A percentile compares a stretch with the other conserved stretches of the same genome.
These are phyloP conservation scores for Cladochytrium replicatum DNA, from an alignment of 192 early-diverging fungal species.

Conservation along the genomic window DNA sequence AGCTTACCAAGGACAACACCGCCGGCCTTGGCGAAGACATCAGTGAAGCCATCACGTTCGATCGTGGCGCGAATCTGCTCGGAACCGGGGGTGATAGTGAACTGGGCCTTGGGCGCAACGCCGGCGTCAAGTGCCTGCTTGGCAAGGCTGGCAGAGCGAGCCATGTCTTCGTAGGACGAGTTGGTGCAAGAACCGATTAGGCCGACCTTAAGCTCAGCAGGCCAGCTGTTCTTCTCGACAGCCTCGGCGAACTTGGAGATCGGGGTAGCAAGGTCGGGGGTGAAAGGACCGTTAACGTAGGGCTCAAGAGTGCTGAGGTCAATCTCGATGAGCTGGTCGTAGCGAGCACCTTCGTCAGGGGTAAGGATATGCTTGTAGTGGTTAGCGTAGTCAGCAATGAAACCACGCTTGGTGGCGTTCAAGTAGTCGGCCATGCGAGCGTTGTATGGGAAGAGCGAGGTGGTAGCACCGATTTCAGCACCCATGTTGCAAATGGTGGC, in stretches of 20 bases:
- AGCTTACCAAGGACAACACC: constrained; percentile 60
- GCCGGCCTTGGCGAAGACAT: constrained; percentile 73
- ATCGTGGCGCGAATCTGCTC: constrained; percentile 98
- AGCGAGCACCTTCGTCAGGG: constrained; percentile 67
- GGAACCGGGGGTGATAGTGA: constrained; percentile 92
- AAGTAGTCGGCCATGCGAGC: constrained; percentile 80
- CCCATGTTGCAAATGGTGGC: constrained; percentile 99
- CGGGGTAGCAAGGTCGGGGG: constrained; percentile 90
- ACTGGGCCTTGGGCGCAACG: constrained; percentile 66
- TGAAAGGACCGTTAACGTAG: constrained; percentile 97
- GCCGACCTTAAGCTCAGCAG: constrained; percentile 72
- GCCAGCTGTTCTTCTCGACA: constrained; percentile 76
- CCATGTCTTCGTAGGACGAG: constrained; percentile 96
- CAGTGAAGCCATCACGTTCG: constrained; percentile 82
- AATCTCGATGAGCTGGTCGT: constrained; percentile 93
- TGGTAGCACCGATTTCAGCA: constrained; percentile 96
- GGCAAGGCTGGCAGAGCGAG: constrained; percentile 79
- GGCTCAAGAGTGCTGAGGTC: constrained; percentile 85
- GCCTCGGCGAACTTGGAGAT: constrained; percentile 74
- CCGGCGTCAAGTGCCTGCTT: constrained; percentile 78
- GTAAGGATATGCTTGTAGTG: constrained; percentile 78
- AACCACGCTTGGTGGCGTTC: constrained; percentile 64
- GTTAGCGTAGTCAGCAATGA: constrained; percentile 66
- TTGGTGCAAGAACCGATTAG: constrained; percentile 98
- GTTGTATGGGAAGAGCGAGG: constrained; percentile 92